Evolutionary conservation across 176 grass and related monocot genomes (phyloP).

Genomic region (Paspalum notatum): DNA sequence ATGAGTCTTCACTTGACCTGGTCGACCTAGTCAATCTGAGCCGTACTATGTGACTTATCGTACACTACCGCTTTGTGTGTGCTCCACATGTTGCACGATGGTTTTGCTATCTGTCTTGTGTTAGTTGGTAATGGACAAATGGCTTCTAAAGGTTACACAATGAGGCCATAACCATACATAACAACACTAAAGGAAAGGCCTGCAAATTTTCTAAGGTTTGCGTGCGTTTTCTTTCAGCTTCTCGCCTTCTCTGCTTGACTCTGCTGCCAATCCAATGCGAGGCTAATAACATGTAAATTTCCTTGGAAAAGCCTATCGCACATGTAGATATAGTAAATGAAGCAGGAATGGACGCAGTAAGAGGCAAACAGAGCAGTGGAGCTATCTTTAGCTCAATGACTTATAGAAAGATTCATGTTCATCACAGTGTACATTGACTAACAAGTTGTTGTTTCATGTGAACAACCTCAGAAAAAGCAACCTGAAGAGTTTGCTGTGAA

Average conservation of each 20-base stretch:
- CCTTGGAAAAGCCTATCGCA: not conserved
- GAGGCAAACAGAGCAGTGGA: not conserved
- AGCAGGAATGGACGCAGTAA: not conserved
- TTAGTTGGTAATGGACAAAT: not conserved
- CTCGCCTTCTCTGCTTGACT: not conserved
- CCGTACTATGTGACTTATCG: not conserved
- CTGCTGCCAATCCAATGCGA: not conserved
- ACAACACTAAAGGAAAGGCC: not conserved
- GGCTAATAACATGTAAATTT: not conserved
- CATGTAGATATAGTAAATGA: not conserved
- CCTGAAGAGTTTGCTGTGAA: constrained; percentile 60
- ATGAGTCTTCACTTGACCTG: constrained; percentile 22
- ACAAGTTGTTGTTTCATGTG: constrained; percentile 59
- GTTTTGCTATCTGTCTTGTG: not conserved
- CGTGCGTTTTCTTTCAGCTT: not conserved
- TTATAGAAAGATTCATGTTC: not conserved
- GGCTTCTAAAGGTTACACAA: not conserved
- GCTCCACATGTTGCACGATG: constrained; percentile 2
- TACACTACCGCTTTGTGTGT: not conserved
- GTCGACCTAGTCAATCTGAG: constrained; percentile 25
- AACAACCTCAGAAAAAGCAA: constrained; percentile 62
- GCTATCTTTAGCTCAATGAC: not conserved
- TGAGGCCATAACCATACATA: not conserved
- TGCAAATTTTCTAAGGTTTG: not conserved
- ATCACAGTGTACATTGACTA: constrained; percentile 42